Base-by-base conservation (phyloP, 2,329 filamentous ascomycete genomes). In the Ophiostoma pallidulum region DNA sequence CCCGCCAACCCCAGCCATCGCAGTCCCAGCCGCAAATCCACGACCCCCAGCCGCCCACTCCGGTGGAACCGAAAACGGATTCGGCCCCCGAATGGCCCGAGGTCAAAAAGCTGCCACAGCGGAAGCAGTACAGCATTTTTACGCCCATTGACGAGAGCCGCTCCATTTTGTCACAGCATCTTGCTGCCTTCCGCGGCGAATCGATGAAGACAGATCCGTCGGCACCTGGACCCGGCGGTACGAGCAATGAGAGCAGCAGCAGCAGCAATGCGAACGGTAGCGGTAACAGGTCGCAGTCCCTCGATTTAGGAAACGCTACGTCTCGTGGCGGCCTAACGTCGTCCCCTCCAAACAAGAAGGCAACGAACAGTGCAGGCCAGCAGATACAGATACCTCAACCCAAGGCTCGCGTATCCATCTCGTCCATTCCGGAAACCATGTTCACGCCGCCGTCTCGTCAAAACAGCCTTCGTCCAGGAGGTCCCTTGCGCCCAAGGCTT, bases 71-170 rank as follows among this genome's bases (percentile, higher is more conserved):
- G 4, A 51, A 51, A 41, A 20, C 41, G 9, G 50, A 53, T 3
- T 5, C 48, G 1, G 22, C 14, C 1, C 32, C 45, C 4, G 51
- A 54, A n/a, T 53, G 47, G 73, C 74, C 53, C 9, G 70, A 70
- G 16, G 74, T 79, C 53, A 78, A 77, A 63, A 79, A 77, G 56
- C 69, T 86, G 53, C 82, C 84, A 2, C 85, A 83, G 58, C 82
- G 86, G 29, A 90, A 90, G 62, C 83, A 84, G 19, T 84, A 90
- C 61, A 96, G 90, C 63, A 97, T 98, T 51, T 97, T 97, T 62
- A 98, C 92, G 0, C 92, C 92, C 0, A 94, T 98, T 53, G 92
- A 97, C 58, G 90, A 95, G 62, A 89, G 85, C 57, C 78, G 86
- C 41, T 96, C 90, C 1, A 83, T 96, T 50, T 68, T 96, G 37